Evolutionary conservation across 2,329 filamentous ascomycete species (phyloP).

Genomic region (Arthrobotrys sphaeroides): DNA sequence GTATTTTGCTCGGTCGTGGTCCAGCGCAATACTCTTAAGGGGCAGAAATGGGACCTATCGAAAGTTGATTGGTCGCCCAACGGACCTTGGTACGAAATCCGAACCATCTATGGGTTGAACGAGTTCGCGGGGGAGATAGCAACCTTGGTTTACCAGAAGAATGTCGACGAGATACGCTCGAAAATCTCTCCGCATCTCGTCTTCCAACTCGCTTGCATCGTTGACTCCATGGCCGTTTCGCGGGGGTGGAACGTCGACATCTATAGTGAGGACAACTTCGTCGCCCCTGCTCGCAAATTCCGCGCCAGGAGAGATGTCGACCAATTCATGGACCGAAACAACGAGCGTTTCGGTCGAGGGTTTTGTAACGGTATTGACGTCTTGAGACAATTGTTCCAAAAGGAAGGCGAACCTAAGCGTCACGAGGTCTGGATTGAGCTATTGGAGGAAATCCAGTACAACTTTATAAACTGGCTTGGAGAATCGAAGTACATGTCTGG

Average conservation of each 20-base stretch:
- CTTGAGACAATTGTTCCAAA: background rate
- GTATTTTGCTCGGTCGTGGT: constrained; percentile 62
- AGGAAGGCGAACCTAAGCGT: constrained; percentile 20
- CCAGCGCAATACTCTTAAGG: constrained; percentile 60
- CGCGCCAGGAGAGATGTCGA: constrained; percentile 63
- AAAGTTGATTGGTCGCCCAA: constrained; percentile 63
- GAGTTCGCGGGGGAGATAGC: constrained; percentile 65
- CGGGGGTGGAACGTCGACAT: constrained; percentile 62
- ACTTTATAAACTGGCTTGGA: constrained; percentile 53
- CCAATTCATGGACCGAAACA: constrained; percentile 62
- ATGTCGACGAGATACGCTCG: constrained; percentile 60
- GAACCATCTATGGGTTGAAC: constrained; percentile 63
- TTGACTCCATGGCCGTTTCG: constrained; percentile 64
- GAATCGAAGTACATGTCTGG: constrained; percentile 61
- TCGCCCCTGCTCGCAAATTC: constrained; percentile 60
- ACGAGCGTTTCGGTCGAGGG: constrained; percentile 58
- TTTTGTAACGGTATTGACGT: constrained; percentile 58
- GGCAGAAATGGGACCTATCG: constrained; percentile 60
- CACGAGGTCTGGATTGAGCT: constrained; percentile 51
- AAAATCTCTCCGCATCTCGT: constrained; percentile 65
- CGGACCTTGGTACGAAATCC: constrained; percentile 61
- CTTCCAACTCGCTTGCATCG: constrained; percentile 66
- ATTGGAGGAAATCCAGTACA: constrained; percentile 56
- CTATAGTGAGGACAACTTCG: constrained; percentile 61
- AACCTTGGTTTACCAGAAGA: constrained; percentile 64